Conservation (phyloP, 371 early-diverging fungal genomes). For the Dichotomocladium elegans region DNA sequence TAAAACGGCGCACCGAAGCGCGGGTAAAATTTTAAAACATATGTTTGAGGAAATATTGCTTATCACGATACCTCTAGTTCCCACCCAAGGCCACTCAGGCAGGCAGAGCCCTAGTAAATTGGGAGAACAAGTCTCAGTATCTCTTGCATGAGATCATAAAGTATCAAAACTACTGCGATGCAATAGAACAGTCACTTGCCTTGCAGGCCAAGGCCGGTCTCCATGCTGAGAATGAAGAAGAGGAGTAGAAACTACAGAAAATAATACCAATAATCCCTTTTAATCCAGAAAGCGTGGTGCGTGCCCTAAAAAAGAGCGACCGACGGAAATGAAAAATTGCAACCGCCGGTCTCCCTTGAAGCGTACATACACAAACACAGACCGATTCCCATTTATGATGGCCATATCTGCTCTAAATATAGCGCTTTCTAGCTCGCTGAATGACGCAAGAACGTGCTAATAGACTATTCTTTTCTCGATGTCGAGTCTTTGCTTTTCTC, state of each 20-base stretch:
- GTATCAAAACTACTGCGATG: constrained; percentile 81
- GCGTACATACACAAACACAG: too few species aligned
- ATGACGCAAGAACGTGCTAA: too few species aligned
- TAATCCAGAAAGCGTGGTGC: too few species aligned
- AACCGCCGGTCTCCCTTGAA: too few species aligned
- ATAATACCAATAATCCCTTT: too few species aligned
- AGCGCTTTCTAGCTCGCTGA: too few species aligned
- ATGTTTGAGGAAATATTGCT: background rate
- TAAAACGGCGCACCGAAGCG: constrained; percentile 33
- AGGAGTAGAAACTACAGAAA: too few species aligned
- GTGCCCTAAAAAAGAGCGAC: too few species aligned
- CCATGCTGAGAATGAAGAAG: too few species aligned
- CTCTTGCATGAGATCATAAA: constrained; percentile 83
- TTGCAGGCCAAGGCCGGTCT: constrained; percentile 28
- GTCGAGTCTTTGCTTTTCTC: constrained; percentile 3
- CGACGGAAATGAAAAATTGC: too few species aligned
- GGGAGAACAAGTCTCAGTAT: constrained; percentile 81
- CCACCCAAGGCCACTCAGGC: constrained; percentile 25
- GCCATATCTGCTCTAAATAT: too few species aligned
- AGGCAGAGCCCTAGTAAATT: constrained; percentile 71
- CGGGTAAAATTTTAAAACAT: constrained; percentile 9
- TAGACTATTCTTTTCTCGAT: background rate
- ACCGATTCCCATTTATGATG: too few species aligned
- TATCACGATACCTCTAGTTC: constrained; percentile 1
- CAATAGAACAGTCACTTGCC: constrained; percentile 61